Percentiles rank a stretch among this genome's conserved stretches.
Evolutionary conservation across 2,329 filamentous ascomycete species (phyloP).

Genomic region (Amesomyces nigricolor): DNA sequence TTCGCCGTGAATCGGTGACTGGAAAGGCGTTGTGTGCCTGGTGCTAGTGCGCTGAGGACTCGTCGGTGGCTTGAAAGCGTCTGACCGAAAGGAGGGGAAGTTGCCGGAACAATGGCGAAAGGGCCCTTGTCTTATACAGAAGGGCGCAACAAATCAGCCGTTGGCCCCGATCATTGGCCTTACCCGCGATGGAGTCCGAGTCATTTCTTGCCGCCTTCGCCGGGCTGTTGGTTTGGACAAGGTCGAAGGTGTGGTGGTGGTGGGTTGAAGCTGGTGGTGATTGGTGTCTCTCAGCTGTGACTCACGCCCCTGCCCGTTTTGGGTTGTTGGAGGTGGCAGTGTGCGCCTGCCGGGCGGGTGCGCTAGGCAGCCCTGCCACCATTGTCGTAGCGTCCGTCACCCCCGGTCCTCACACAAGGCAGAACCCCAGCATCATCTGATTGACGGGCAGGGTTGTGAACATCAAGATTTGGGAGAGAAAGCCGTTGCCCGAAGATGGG

Average conservation of each 20-base stretch:
- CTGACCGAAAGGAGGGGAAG: conserved; percentile 12
- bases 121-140: conserved; percentile 3
- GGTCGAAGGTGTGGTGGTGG: conserved; percentile 4
- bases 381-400: not conserved
- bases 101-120: conserved; percentile 3
- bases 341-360: not conserved
- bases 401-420: conserved; percentile 9
- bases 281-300: conserved; percentile 14
- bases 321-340: conserved; percentile 5
- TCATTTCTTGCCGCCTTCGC: conserved; percentile 8
- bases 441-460: not conserved
- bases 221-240: conserved; percentile 6
- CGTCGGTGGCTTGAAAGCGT: conserved; percentile 10
- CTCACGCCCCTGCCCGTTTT: conserved; percentile 8
- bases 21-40: conserved; percentile 2
- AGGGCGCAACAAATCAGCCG: conserved; percentile 6
- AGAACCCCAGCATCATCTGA: conserved; percentile 12
- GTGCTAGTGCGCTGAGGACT: conserved; percentile 2
- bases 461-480: no score
- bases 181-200: conserved; percentile 1
- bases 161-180: conserved; percentile 11
- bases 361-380: conserved; percentile 9
- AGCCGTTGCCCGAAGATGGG: no score
- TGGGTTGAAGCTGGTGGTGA: conserved; percentile 1
- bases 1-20: not conserved